These are phyloP conservation scores for Podila horticola DNA, from an alignment of 192 early-diverging fungal genomes.

Conservation along the genomic window DNA sequence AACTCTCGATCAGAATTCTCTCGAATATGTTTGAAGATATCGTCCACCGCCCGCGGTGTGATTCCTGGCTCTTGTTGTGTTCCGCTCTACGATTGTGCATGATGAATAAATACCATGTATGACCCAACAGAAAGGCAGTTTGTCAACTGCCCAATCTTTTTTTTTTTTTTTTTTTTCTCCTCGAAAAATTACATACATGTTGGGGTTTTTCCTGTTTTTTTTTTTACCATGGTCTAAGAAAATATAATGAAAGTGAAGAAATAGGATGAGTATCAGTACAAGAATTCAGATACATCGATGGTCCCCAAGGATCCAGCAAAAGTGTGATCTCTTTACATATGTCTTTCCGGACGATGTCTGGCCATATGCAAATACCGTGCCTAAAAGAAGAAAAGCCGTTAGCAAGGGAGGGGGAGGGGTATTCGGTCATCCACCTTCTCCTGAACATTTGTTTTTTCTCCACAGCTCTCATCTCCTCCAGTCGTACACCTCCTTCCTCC, in stretches of 20 bases:
- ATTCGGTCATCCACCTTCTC: not conserved
- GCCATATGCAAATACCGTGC: constrained; percentile 98
- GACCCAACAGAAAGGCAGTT: too few relatives aligned
- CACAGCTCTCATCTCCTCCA: too few relatives aligned
- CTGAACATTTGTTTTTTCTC: not conserved
- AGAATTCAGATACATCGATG: not conserved
- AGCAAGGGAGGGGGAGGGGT: not conserved
- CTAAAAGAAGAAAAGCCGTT: constrained; percentile 39
- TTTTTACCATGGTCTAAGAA: constrained; percentile 62
- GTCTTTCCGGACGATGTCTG: constrained; percentile 98
- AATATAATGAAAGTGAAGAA: constrained; percentile 1
- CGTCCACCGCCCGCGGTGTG: constrained; percentile 79
- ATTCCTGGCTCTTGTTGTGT: constrained; percentile 77
- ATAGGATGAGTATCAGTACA: not conserved
- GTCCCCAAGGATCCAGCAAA: not conserved
- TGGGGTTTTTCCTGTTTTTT: not conserved
- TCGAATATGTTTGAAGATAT: constrained; percentile 80
- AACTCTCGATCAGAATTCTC: constrained; percentile 81
- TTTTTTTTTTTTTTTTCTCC: not conserved
- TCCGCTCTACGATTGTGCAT: too few relatives aligned
- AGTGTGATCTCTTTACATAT: constrained; percentile 56
- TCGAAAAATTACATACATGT: too few relatives aligned
- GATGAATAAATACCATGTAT: too few relatives aligned
- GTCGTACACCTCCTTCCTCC: not conserved
- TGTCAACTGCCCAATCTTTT: not conserved